phyloP scores from a whole-genome alignment of 768 basidiomycete species.

The Phlebiopsis flavidoalba region DNA sequence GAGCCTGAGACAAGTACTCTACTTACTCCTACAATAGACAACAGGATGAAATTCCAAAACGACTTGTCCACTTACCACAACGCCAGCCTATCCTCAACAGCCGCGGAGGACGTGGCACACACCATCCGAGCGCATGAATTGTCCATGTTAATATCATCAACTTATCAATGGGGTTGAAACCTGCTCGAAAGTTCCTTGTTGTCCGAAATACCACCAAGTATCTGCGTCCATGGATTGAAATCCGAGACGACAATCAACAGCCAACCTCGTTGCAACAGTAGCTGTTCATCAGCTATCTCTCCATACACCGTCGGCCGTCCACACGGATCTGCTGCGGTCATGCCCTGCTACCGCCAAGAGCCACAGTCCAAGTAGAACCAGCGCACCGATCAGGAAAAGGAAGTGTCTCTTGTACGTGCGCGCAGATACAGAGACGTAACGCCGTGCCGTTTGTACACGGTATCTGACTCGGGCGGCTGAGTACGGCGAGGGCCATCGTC shows the following conservation, averaged over 20 bases:
- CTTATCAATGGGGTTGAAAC: neutral
- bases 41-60: too few species aligned
- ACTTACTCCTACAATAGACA: too few species aligned
- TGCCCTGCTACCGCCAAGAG: neutral
- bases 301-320: neutral
- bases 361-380: neutral
- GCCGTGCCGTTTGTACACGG: neutral
- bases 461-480: neutral
- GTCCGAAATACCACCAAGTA: neutral
- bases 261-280: neutral
- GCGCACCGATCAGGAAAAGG: neutral
- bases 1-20: too few species aligned
- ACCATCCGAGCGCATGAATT: too few species aligned
- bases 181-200: neutral
- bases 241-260: neutral
- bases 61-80: too few species aligned
- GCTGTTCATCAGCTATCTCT: slow-evolving; percentile 6
- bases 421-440: slow-evolving; percentile 6
- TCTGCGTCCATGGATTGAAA: neutral
- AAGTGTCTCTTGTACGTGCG: slow-evolving; percentile 5
- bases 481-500: neutral
- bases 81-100: too few species aligned
- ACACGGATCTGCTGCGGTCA: neutral
- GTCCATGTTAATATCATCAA: neutral
- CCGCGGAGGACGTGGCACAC: too few species aligned